Evolutionary conservation across 352 stramenopile genomes (phyloP).

Genomic region (Achlya hypogyna): DNA sequence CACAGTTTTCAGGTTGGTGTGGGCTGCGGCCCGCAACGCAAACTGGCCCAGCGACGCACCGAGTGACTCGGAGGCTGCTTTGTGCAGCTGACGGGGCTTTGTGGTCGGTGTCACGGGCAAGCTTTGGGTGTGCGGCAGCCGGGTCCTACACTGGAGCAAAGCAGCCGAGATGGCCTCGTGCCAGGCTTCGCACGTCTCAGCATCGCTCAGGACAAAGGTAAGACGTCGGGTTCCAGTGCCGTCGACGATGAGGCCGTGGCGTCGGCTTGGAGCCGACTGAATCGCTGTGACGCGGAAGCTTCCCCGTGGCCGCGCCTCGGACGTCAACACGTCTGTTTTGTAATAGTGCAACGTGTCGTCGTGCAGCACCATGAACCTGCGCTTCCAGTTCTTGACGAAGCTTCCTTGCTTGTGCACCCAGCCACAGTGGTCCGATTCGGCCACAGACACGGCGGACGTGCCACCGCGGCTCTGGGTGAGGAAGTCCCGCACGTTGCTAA

Average conservation of each 20-base stretch:
- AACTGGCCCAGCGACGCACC: neutral
- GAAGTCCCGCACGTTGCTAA: too few species aligned
- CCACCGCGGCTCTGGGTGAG: neutral
- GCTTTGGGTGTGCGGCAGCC: neutral
- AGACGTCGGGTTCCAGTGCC: neutral
- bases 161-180: neutral
- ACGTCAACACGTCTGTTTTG: neutral
- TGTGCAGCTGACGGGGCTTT: neutral
- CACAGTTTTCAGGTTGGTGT: neutral
- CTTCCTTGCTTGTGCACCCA: constrained; percentile 81
- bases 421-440: constrained; percentile 23
- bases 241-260: neutral
- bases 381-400: constrained; percentile 77
- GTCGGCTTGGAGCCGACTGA: neutral
- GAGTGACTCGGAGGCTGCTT: neutral
- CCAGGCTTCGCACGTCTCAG: neutral
- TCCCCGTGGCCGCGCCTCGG: neutral
- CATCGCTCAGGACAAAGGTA: neutral
- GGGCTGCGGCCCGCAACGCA: too few species aligned
- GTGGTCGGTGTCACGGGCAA: neutral
- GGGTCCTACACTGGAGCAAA: neutral
- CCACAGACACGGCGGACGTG: neutral
- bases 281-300: neutral
- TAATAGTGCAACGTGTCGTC: constrained; percentile 66
- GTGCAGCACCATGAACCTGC: constrained; percentile 74